Evolutionary conservation across 257 asterid genomes (phyloP).

Genomic region (Solanum appendiculatum): DNA sequence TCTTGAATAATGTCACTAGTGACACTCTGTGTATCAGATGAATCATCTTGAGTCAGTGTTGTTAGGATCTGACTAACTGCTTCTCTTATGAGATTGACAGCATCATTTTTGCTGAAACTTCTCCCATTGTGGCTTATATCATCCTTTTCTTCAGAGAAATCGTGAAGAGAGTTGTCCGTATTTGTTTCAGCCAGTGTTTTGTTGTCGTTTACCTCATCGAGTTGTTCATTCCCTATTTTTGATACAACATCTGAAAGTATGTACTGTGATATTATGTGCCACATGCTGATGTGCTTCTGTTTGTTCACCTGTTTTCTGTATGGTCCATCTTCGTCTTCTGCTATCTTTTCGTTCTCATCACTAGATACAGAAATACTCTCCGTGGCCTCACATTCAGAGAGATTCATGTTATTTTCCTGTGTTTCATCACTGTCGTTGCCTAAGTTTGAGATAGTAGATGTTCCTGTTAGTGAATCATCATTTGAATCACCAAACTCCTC

Average conservation of each 20-base stretch:
- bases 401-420: not conserved
- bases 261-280: slow-evolving; percentile 88
- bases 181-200: not conserved
- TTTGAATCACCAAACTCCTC: not conserved
- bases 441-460: not conserved
- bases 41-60: slow-evolving; percentile 44
- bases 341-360: not conserved
- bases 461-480: not conserved
- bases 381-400: not conserved
- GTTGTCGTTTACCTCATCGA: slow-evolving; percentile 28
- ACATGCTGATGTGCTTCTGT: slow-evolving; percentile 45
- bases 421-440: not conserved
- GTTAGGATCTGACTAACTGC: slow-evolving; percentile 71
- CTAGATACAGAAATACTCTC: not conserved
- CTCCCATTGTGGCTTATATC: slow-evolving; percentile 6
- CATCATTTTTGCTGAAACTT: slow-evolving; percentile 55
- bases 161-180: not conserved
- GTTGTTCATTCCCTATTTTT: slow-evolving; percentile 51
- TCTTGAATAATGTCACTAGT: slow-evolving; percentile 19
- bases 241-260: slow-evolving; percentile 62
- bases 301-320: slow-evolving; percentile 11
- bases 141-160: not conserved
- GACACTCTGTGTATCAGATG: not conserved
- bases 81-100: slow-evolving; percentile 65
- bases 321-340: not conserved